Evolutionary conservation across 805 yeast species (phyloP).

Genomic region (Ogataea neopini): DNA sequence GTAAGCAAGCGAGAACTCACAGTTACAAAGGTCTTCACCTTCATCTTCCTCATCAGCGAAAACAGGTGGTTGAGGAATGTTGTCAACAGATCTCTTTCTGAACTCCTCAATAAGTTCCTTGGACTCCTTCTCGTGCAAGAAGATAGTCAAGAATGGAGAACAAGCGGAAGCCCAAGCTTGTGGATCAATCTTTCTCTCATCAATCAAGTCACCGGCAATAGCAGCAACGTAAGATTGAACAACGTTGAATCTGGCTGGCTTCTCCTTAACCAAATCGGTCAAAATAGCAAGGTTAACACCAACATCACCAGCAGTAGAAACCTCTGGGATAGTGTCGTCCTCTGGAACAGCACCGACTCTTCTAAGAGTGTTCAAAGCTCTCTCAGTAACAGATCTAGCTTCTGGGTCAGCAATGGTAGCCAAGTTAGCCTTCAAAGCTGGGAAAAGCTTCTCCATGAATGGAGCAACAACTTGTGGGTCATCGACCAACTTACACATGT

Average conservation of each 20-base stretch:
- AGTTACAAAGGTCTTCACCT: slow-evolving; percentile 99
- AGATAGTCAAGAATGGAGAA: slow-evolving; percentile 93
- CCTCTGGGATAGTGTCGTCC: slow-evolving; percentile 90
- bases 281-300: slow-evolving; percentile 82
- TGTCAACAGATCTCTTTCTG: slow-evolving; percentile 95
- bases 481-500: slow-evolving; percentile 99
- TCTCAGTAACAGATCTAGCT: slow-evolving; percentile 97
- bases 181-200: slow-evolving; percentile 94
- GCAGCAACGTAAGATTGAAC: slow-evolving; percentile 86
- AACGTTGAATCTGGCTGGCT: slow-evolving; percentile 74
- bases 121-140: slow-evolving; percentile 91
- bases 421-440: slow-evolving; percentile 93
- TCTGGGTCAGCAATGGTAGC: slow-evolving; percentile 99
- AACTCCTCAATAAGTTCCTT: slow-evolving; percentile 88
- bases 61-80: slow-evolving; percentile 94
- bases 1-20: slow-evolving; percentile 99
- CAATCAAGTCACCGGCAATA: slow-evolving; percentile 98
- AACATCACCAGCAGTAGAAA: slow-evolving; percentile 98
- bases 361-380: slow-evolving; percentile 96
- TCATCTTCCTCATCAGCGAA: slow-evolving; percentile 94
- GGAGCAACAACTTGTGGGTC: slow-evolving; percentile 99
- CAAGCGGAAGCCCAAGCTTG: slow-evolving; percentile 86
- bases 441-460: slow-evolving; percentile 92
- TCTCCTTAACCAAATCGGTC: slow-evolving; percentile 65
- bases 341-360: slow-evolving; percentile 98